Evolutionary conservation across 2,329 filamentous ascomycete genomes (phyloP).

Genomic region (Cryphonectria nitschkei): DNA sequence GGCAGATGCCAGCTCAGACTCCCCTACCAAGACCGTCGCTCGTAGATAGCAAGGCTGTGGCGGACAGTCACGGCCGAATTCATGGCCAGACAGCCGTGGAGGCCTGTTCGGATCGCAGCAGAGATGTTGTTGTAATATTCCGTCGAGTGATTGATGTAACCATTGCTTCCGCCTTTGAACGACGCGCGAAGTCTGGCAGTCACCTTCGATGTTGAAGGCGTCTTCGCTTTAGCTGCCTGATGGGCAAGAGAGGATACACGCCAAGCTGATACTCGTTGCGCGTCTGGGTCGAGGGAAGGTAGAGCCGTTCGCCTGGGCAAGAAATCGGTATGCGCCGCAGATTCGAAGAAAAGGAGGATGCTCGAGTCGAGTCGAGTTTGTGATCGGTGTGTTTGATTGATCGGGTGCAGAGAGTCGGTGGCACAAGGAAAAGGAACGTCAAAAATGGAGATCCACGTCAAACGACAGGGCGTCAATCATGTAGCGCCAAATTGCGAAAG

Average conservation of each 20-base stretch:
- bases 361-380: background rate
- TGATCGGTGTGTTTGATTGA: background rate
- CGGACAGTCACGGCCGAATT: slow-evolving; percentile 11
- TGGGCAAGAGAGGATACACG: background rate
- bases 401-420: background rate
- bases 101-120: slow-evolving; percentile 13
- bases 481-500: slow-evolving; percentile 3
- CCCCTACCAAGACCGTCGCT: slow-evolving; percentile 12
- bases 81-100: slow-evolving; percentile 20
- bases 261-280: slow-evolving; percentile 11
- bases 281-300: background rate
- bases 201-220: background rate
- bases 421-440: background rate
- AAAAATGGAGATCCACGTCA: slow-evolving; percentile 1
- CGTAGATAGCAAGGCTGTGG: slow-evolving; percentile 18
- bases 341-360: background rate
- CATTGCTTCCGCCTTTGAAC: slow-evolving; percentile 22
- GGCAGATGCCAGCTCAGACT: background rate
- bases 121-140: slow-evolving; percentile 8
- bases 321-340: background rate
- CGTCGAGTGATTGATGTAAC: slow-evolving; percentile 11
- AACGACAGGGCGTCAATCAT: background rate
- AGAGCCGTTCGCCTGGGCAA: background rate
- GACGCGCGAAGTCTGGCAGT: background rate
- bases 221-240: background rate